Conservation (phyloP, 2,329 filamentous ascomycete species). For the Penicillium sp. region DNA sequence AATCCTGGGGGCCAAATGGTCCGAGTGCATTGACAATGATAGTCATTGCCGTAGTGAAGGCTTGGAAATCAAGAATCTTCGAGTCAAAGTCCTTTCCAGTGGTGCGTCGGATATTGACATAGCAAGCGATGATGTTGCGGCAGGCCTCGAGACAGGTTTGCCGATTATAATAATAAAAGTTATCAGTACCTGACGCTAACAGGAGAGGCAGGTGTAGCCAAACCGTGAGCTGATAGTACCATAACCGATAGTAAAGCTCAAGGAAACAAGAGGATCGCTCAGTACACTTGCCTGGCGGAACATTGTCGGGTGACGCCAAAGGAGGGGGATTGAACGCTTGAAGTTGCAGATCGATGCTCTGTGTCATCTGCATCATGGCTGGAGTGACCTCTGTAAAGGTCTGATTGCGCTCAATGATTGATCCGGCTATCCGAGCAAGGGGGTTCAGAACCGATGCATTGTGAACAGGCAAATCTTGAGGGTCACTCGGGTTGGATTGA, state of each 20-base stretch:
- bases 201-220: slow-evolving; percentile 14
- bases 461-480: neutral
- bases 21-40: slow-evolving; percentile 8
- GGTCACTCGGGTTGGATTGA: neutral
- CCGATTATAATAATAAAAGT: slow-evolving; percentile 3
- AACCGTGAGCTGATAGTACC: slow-evolving; percentile 6
- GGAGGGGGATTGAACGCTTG: neutral
- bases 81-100: slow-evolving; percentile 6
- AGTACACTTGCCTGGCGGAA: neutral
- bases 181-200: neutral
- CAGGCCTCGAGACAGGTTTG: slow-evolving; percentile 10
- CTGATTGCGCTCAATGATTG: slow-evolving; percentile 16
- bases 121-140: slow-evolving; percentile 7
- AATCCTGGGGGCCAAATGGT: neutral
- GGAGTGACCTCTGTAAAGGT: slow-evolving; percentile 6
- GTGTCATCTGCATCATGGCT: slow-evolving; percentile 9
- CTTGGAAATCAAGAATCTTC: slow-evolving; percentile 12
- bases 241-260: neutral
- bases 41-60: slow-evolving; percentile 13
- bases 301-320: neutral
- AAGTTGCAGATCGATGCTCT: slow-evolving; percentile 9
- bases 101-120: slow-evolving; percentile 1
- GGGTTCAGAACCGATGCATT: neutral
- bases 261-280: neutral
- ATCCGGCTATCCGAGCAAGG: slow-evolving; percentile 10